Conservation (phyloP, 148 eudicot species). For the Beta vulgaris region DNA sequence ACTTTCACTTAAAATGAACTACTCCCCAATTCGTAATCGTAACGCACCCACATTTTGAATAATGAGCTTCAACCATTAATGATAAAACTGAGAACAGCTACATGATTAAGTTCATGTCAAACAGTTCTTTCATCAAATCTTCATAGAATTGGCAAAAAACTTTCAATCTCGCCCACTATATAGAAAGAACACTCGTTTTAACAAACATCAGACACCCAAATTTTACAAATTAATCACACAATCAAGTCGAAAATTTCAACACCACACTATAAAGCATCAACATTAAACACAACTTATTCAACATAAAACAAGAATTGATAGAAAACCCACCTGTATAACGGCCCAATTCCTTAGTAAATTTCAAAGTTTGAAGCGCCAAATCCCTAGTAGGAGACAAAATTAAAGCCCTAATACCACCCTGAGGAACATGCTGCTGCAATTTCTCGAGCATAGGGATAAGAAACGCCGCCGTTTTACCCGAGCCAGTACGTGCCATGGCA, state of each 20-base stretch:
- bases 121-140: neutral
- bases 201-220: neutral
- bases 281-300: neutral
- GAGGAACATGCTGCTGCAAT: constrained; percentile 67
- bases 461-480: constrained; percentile 97
- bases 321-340: constrained; percentile 57
- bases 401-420: constrained; percentile 77
- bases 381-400: constrained; percentile 83
- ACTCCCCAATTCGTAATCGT: neutral
- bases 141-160: neutral
- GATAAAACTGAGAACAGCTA: neutral
- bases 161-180: too few relatives aligned
- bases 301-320: neutral
- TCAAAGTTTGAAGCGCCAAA: constrained; percentile 87
- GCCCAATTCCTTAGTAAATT: constrained; percentile 73
- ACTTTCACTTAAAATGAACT: too few relatives aligned
- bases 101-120: neutral
- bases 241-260: neutral
- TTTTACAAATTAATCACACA: neutral
- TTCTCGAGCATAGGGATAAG: constrained; percentile 88
- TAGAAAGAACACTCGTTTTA: too few relatives aligned
- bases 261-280: neutral
- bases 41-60: neutral
- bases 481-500: constrained; percentile 98
- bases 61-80: too few relatives aligned